Conservation (phyloP, 2,329 filamentous ascomycete species). For the Pestalotiopsis sp. region DNA sequence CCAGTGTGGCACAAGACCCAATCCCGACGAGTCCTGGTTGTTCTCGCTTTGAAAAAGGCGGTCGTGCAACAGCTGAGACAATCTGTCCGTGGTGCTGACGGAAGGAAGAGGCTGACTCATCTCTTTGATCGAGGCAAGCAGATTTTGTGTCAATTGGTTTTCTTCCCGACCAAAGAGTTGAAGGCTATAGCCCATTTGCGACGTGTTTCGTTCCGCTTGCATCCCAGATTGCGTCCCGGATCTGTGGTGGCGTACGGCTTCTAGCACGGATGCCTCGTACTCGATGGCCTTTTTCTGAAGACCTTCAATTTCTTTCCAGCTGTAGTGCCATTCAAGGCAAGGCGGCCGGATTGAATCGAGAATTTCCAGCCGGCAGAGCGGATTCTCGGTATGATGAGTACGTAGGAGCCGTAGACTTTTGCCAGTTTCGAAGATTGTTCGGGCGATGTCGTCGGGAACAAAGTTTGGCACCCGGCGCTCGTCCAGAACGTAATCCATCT, state of each 20-base stretch:
- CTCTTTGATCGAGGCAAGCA: slow-evolving; percentile 53
- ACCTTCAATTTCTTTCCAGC: slow-evolving; percentile 68
- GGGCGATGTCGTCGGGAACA: slow-evolving; percentile 69
- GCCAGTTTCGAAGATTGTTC: slow-evolving; percentile 78
- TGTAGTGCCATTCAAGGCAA: slow-evolving; percentile 67
- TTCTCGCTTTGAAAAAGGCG: slow-evolving; percentile 36
- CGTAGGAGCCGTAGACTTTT: slow-evolving; percentile 75
- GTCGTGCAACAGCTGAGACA: slow-evolving; percentile 43
- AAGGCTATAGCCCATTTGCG: slow-evolving; percentile 28
- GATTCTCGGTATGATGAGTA: slow-evolving; percentile 71
- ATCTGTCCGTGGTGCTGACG: slow-evolving; percentile 31
- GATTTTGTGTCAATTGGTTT: slow-evolving; percentile 46
- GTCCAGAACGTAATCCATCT: slow-evolving; percentile 65
- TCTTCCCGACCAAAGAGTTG: slow-evolving; percentile 53
- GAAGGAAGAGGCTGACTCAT: slow-evolving; percentile 39
- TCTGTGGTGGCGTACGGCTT: slow-evolving; percentile 28
- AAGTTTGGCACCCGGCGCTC: slow-evolving; percentile 71
- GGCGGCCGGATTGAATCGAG: slow-evolving; percentile 54
- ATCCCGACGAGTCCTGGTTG: slow-evolving; percentile 17
- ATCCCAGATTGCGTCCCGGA: neutral
- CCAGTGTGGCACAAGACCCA: slow-evolving; percentile 53
- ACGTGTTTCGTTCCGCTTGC: neutral
- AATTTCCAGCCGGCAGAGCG: slow-evolving; percentile 58
- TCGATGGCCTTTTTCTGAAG: slow-evolving; percentile 62
- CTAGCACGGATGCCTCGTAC: slow-evolving; percentile 49